Conservation (phyloP, 495 filamentous ascomycete genomes). For the Talaromyces adpressus region DNA sequence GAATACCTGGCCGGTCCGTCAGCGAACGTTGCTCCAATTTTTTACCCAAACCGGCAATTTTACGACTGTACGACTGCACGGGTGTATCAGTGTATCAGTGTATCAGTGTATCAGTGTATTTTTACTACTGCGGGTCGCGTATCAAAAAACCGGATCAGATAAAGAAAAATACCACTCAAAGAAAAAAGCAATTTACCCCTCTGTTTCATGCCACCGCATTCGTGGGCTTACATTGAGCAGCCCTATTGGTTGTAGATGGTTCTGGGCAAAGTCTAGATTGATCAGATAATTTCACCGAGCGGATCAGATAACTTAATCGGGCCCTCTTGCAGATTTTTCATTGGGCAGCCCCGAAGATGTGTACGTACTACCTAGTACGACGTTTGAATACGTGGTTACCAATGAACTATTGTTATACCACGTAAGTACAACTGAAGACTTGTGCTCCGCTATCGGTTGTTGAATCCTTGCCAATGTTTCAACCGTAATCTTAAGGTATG, state of each 20-base stretch:
- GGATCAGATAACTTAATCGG: background rate
- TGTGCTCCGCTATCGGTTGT: background rate
- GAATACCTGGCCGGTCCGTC: background rate
- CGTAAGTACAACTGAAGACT: background rate
- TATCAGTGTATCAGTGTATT: background rate
- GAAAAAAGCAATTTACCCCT: background rate
- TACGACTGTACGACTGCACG: background rate
- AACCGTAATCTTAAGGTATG: background rate
- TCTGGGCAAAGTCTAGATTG: background rate
- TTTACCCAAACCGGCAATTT: background rate
- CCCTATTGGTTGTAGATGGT: background rate
- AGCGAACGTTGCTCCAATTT: background rate
- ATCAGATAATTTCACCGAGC: constrained; percentile 1
- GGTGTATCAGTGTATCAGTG: background rate
- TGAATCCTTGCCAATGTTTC: background rate
- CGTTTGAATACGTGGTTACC: background rate
- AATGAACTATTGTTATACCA: background rate
- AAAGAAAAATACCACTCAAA: background rate
- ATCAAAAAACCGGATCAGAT: background rate
- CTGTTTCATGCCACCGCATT: background rate
- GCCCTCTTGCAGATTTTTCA: background rate
- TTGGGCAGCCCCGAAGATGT: background rate
- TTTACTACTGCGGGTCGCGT: background rate
- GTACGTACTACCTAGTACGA: background rate
- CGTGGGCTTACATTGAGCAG: background rate